These are phyloP conservation scores for Penicillium robsamsonii DNA, from an alignment of 495 filamentous ascomycete genomes.

Conservation along the genomic window DNA sequence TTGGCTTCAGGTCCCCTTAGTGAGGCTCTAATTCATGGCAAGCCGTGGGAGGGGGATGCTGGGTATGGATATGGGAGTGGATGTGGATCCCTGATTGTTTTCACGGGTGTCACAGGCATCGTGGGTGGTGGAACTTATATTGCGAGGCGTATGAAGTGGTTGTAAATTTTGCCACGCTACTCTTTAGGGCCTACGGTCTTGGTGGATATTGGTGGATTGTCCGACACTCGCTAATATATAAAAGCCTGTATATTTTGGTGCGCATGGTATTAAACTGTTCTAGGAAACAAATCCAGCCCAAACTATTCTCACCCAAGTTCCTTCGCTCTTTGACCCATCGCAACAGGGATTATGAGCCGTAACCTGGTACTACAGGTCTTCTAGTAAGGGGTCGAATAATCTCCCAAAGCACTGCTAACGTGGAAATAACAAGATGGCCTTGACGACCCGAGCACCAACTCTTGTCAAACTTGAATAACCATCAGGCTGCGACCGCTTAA, in stretches of 20 bases:
- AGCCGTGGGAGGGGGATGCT: slow-evolving; percentile 7
- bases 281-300: too few species aligned
- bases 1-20: slow-evolving; percentile 55
- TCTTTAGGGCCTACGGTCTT: background rate
- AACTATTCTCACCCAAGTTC: too few species aligned
- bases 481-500: background rate
- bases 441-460: background rate
- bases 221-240: background rate
- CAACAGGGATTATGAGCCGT: too few species aligned
- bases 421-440: background rate
- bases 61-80: slow-evolving; percentile 35
- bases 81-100: slow-evolving; percentile 41
- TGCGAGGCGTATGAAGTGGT: slow-evolving; percentile 17
- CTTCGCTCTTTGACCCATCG: too few species aligned
- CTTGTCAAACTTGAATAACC: background rate
- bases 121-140: slow-evolving; percentile 36
- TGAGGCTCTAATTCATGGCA: slow-evolving; percentile 43
- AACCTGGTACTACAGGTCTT: too few species aligned
- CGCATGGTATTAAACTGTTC: too few species aligned
- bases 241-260: background rate
- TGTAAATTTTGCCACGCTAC: background rate
- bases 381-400: too few species aligned
- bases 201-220: background rate
- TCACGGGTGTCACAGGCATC: slow-evolving; percentile 41
- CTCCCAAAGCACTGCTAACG: too few species aligned